These are phyloP conservation scores for Zygoascus bituminiphila DNA, from an alignment of 805 yeast species.

Conservation along the genomic window DNA sequence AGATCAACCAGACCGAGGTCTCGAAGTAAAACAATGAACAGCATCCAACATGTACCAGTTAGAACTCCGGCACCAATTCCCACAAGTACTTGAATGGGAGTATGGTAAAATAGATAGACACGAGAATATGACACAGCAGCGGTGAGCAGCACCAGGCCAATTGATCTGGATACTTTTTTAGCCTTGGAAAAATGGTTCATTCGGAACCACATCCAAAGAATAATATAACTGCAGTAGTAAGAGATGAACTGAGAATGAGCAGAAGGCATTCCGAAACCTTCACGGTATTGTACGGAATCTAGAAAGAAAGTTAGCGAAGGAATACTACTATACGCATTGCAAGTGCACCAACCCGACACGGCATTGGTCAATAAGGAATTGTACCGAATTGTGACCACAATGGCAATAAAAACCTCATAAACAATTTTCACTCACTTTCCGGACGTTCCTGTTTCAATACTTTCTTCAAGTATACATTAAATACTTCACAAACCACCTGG, in stretches of 20 bases:
- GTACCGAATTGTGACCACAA: neutral
- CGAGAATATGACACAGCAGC: constrained; percentile 56
- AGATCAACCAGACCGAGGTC: constrained; percentile 61
- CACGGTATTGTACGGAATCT: constrained; percentile 15
- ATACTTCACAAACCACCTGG: constrained; percentile 67
- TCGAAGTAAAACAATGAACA: constrained; percentile 45
- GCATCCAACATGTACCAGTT: constrained; percentile 52
- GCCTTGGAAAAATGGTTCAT: constrained; percentile 25
- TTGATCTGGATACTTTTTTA: constrained; percentile 21
- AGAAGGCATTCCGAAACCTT: constrained; percentile 91
- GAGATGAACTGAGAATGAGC: constrained; percentile 98
- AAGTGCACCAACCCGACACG: neutral
- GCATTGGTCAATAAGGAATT: too few species aligned
- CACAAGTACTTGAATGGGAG: constrained; percentile 59
- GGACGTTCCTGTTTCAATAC: constrained; percentile 72
- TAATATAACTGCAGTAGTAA: constrained; percentile 42
- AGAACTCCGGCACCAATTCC: constrained; percentile 60
- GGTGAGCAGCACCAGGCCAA: constrained; percentile 21
- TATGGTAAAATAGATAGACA: constrained; percentile 72
- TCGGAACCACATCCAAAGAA: constrained; percentile 26
- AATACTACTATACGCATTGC: neutral
- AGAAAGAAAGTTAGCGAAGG: neutral
- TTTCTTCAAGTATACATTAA: constrained; percentile 61
- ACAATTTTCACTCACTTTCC: constrained; percentile 14
- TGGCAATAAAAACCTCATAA: too few species aligned